phyloP scores from a whole-genome alignment of 345 rosid genomes.

The Aethionema arabicum region DNA sequence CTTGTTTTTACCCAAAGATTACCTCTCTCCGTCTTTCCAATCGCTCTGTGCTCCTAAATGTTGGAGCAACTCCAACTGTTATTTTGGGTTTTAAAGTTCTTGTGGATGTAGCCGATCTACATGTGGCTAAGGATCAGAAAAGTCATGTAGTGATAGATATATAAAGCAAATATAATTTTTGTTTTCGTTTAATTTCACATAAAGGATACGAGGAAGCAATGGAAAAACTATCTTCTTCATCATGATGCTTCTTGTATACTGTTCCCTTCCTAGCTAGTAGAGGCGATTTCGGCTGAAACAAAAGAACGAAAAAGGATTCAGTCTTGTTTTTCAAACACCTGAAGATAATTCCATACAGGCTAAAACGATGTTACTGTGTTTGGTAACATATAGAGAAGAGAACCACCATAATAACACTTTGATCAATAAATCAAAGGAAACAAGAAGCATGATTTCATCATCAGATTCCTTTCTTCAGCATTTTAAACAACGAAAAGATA shows the following conservation, averaged over 20 bases:
- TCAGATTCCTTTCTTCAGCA: not conserved
- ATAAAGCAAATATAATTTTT: not conserved
- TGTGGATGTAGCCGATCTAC: constrained; percentile 68
- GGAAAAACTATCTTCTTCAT: constrained; percentile 84
- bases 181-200: not conserved
- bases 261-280: constrained; percentile 47
- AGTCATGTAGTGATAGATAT: not conserved
- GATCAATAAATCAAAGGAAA: not conserved
- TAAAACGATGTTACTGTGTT: not conserved
- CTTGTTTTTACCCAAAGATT: constrained; percentile 13
- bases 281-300: constrained; percentile 60
- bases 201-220: constrained; percentile 93
- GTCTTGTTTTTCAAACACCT: constrained; percentile 7
- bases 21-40: constrained; percentile 92
- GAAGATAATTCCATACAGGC: not conserved
- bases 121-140: constrained; percentile 58
- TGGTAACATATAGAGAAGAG: not conserved
- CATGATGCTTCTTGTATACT: constrained; percentile 53
- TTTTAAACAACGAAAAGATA: not conserved
- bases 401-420: not conserved
- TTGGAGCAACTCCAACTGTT: constrained; percentile 86
- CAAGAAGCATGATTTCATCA: not conserved
- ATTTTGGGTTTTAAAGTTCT: constrained; percentile 58
- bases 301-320: constrained; percentile 2
- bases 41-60: constrained; percentile 65